A percentile compares a stretch with the other conserved stretches of the same genome.
Conservation (phyloP, 371 early-diverging fungal species). For the Mortierella sp. region DNA sequence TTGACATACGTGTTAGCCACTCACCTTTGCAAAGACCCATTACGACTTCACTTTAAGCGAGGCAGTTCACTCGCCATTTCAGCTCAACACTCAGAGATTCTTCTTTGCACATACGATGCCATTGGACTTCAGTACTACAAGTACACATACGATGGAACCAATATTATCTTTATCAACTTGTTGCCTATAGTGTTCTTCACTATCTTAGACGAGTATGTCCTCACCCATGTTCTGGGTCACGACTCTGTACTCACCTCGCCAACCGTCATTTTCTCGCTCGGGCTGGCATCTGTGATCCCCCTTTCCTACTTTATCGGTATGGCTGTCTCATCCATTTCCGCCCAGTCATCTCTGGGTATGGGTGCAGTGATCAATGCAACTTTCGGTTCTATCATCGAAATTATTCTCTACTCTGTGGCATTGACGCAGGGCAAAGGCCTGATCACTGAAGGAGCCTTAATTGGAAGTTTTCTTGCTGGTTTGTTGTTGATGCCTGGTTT, state of each 20-base stretch:
- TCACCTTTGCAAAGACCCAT: conserved; percentile 82
- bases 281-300: conserved; percentile 90
- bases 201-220: conserved; percentile 84
- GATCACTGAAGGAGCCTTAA: conserved; percentile 93
- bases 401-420: conserved; percentile 92
- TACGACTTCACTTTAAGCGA: conserved; percentile 78
- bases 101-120: conserved; percentile 85
- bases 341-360: conserved; percentile 91
- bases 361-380: conserved; percentile 98
- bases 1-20: conserved; percentile 80
- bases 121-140: conserved; percentile 89
- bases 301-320: conserved; percentile 97
- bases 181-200: conserved; percentile 84
- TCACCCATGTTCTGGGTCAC: conserved; percentile 64
- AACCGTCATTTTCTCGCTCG: conserved; percentile 78
- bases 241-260: conserved; percentile 69
- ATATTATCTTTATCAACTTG: conserved; percentile 95
- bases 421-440: conserved; percentile 88
- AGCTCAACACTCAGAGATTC: conserved; percentile 64
- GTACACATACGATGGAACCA: conserved; percentile 96
- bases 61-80: conserved; percentile 62
- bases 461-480: conserved; percentile 92
- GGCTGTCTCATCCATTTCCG: conserved; percentile 95
- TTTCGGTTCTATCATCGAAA: conserved; percentile 96
- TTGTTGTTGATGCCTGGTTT: conserved; percentile 93